These are phyloP conservation scores for Ormosia semicastrata DNA, from an alignment of 306 rosid genomes.

Conservation along the genomic window DNA sequence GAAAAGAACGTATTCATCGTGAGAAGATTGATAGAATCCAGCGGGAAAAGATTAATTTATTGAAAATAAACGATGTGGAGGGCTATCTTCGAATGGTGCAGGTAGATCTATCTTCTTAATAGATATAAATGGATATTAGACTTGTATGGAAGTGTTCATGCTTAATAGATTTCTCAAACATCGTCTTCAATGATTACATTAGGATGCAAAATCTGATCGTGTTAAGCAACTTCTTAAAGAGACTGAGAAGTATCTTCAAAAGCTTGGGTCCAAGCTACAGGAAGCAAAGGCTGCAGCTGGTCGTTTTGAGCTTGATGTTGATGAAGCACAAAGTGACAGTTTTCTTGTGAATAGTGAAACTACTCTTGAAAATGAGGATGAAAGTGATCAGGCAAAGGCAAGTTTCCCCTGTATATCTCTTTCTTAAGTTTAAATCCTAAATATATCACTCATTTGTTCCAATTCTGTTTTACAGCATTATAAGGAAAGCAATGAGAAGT, in stretches of 20 bases:
- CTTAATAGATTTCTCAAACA: not conserved
- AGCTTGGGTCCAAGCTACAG: slow-evolving; percentile 91
- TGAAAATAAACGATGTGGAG: slow-evolving; percentile 98
- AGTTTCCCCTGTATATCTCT: slow-evolving; percentile 15
- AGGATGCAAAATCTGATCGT: slow-evolving; percentile 99
- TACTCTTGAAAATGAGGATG: slow-evolving; percentile 83
- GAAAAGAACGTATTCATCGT: slow-evolving; percentile 96
- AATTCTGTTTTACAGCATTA: slow-evolving; percentile 76
- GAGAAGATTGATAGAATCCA: slow-evolving; percentile 98
- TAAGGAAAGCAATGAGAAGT: slow-evolving; percentile 97
- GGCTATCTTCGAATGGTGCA: slow-evolving; percentile 99
- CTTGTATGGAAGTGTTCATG: not conserved
- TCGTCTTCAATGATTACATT: slow-evolving; percentile 18
- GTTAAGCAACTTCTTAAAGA: slow-evolving; percentile 98
- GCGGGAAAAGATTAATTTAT: slow-evolving; percentile 96
- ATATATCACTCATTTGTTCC: slow-evolving; percentile 28
- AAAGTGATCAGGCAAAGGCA: slow-evolving; percentile 98
- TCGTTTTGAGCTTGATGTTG: slow-evolving; percentile 65
- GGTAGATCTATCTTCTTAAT: slow-evolving; percentile 47
- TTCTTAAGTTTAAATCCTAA: slow-evolving; percentile 17
- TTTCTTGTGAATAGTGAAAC: slow-evolving; percentile 62
- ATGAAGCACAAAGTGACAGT: slow-evolving; percentile 53
- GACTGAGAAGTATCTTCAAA: slow-evolving; percentile 97
- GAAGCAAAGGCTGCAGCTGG: slow-evolving; percentile 75
- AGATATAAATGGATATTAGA: slow-evolving; percentile 4